Conservation (phyloP, 2,329 filamentous ascomycete genomes). For the Chlorencoelia australis region DNA sequence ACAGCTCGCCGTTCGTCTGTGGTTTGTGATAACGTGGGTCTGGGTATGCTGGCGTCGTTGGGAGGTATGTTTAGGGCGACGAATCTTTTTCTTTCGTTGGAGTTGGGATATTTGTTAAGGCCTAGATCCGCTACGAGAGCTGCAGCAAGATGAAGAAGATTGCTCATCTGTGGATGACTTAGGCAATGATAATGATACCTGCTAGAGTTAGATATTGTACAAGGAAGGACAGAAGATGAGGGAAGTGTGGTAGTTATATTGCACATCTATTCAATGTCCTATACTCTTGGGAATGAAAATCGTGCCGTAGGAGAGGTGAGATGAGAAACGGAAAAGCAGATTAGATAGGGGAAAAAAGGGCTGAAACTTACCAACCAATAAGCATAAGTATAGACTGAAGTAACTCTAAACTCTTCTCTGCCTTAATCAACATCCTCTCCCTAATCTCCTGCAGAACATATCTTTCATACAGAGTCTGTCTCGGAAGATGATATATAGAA, state of each 20-base stretch:
- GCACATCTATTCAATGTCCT: neutral
- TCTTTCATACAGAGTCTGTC: conserved; percentile 1
- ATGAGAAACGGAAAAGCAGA: neutral
- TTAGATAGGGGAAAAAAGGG: no score
- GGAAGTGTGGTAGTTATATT: neutral
- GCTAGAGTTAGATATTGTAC: no score
- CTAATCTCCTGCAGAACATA: conserved; percentile 1
- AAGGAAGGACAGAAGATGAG: neutral
- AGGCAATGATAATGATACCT: conserved; percentile 9
- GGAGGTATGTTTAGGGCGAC: no score
- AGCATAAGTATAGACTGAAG: conserved; percentile 5
- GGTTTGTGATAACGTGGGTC: neutral
- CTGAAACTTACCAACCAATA: conserved; percentile 5
- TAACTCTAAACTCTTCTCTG: conserved; percentile 4
- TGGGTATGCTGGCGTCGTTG: neutral
- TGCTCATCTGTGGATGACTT: conserved; percentile 3
- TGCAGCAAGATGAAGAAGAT: conserved; percentile 1
- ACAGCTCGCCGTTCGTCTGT: conserved; percentile 1
- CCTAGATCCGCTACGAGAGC: conserved; percentile 1
- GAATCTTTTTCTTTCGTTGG: conserved; percentile 1
- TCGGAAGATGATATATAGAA: conserved; percentile 3
- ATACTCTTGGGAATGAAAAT: neutral
- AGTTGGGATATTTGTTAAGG: conserved; percentile 1
- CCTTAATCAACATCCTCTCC: conserved; percentile 1
- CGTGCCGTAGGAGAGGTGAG: neutral